phyloP scores from a whole-genome alignment of 805 yeast genomes.

The Lachancea kluyveri region DNA sequence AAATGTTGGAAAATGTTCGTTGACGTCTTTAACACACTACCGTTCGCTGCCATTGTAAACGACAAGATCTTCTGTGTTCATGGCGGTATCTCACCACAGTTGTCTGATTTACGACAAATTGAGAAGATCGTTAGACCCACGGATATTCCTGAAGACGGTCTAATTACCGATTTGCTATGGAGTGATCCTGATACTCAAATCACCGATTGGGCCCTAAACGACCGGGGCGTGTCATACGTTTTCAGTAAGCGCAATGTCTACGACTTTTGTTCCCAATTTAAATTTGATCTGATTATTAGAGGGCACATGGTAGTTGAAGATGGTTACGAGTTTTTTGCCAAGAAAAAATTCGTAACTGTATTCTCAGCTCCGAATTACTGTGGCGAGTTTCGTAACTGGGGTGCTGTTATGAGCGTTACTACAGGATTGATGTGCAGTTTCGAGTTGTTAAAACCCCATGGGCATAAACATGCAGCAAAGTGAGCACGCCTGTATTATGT shows the following conservation, averaged over 20 bases:
- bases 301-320: slow-evolving; percentile 91
- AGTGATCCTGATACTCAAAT: slow-evolving; percentile 63
- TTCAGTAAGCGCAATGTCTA: slow-evolving; percentile 67
- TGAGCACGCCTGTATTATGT: too few relatives aligned
- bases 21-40: slow-evolving; percentile 92
- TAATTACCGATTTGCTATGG: slow-evolving; percentile 75
- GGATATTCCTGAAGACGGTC: slow-evolving; percentile 75
- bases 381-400: slow-evolving; percentile 76
- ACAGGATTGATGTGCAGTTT: slow-evolving; percentile 63
- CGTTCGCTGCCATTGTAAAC: slow-evolving; percentile 92
- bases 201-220: slow-evolving; percentile 67
- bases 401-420: slow-evolving; percentile 72
- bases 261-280: slow-evolving; percentile 56
- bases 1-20: slow-evolving; percentile 91
- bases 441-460: slow-evolving; percentile 57
- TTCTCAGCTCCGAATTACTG: slow-evolving; percentile 82
- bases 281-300: slow-evolving; percentile 69
- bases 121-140: slow-evolving; percentile 69
- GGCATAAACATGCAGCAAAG: too few relatives aligned
- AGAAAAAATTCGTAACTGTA: slow-evolving; percentile 67
- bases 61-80: slow-evolving; percentile 89
- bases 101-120: slow-evolving; percentile 55
- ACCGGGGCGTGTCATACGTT: slow-evolving; percentile 76
- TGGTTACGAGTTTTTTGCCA: slow-evolving; percentile 77
- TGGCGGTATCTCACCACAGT: slow-evolving; percentile 75